Evolutionary conservation across 805 yeast genomes (phyloP), one percentile per base, ranked within the genome.

Genomic region (Wickerhamiella azyma): DNA sequence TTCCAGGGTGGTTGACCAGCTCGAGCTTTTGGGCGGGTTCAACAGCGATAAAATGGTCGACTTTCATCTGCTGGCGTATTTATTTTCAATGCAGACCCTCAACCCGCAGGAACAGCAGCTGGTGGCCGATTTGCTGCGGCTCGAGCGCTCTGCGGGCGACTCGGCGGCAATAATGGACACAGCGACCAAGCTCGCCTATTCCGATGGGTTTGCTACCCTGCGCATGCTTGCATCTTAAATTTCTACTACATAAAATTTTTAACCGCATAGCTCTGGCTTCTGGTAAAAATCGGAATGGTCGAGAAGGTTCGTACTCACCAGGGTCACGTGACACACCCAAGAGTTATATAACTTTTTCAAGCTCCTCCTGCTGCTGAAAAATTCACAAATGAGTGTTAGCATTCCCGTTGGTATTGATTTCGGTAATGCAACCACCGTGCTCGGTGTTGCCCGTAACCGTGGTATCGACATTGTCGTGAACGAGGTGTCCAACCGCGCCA

Each of bases 381-480:
- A 38, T 38, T 38, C 41, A 41, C 37, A 29, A 43, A 52, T 52
- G 57, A 55, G 58, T 48, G 58, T 55, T 37, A 56, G 59, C 40
- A 53, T 56, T 39, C 59, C 59, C n/a, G 56, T 88, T 62, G 98
- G 98, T 73, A 80, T 92, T 68, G 98, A 92, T 77, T 81, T 92
- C 65, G 98, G 98, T 71, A 86, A 86, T 72, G 75, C 77, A 74
- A 83, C 76, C 74, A 79, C 95, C 53, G 96, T 89, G 57, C 76
- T 89, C 64, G 97, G 69, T 47, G 69, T 94, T 64, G 98, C 98
- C 53, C 82, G 89, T 66, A 92, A 89, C 78, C 81, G 97, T 73
- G 97, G 97, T 63, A 92, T 92, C 63, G 99, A 92, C 67, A 81
- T 92, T 60, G 85, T 92, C 60, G 97, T 92, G 70, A 92, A 92